Base-by-base conservation (phyloP, 2,329 filamentous ascomycete genomes). In the Microascus cirrosus region DNA sequence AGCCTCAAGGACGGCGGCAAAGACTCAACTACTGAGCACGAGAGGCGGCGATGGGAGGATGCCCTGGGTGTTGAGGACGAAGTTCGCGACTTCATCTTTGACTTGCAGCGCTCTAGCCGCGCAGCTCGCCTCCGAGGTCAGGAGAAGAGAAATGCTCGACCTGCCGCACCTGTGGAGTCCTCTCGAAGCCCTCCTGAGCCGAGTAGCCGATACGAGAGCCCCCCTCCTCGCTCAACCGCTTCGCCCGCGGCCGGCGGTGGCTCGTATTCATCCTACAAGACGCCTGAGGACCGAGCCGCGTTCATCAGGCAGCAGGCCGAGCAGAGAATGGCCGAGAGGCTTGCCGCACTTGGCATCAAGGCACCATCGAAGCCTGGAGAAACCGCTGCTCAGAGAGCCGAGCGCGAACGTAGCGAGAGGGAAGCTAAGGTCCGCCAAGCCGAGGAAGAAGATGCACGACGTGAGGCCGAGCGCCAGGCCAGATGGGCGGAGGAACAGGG, bases 221-320 rank as follows among this genome's bases (percentile, higher is more conserved):
- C 70, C 5, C 66, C 70, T 22, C 55, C 55, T 12, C 53, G 57
- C 11, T 57, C 60, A 18, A 59, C 60, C 1, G 70, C 77, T n/a
- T 77, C 78, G 5, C 74, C 79, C 18, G 65, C 75, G 18, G 72
- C 78, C 24, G 74, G 80, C 24, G 76, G 75, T 22, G 82, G 84
- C 2, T 86, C 87, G 1, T 95, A 95, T 68, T 81, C 89, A 2
- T 82, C 90, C 4, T 95, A 94, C 70, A 90, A 89, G 72, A 96
- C 92, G 0, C 87, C 92, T 0, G 92, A 97, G 71, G 93, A 99
- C 67, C 84, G 94, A 58, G 91, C 95, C 39, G 91, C 93, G 5
- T 96, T 95, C 67, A 96, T 97, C 68, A 95, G 95, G 70, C 92
- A 96, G 70, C 93, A 96, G 70, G 95, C 94, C 10, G 92, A 97